A percentile compares a stretch with the other conserved stretches of the same genome.
Evolutionary conservation across 2,329 filamentous ascomycete species (phyloP).

Genomic region (Cladobotryum protrusum): DNA sequence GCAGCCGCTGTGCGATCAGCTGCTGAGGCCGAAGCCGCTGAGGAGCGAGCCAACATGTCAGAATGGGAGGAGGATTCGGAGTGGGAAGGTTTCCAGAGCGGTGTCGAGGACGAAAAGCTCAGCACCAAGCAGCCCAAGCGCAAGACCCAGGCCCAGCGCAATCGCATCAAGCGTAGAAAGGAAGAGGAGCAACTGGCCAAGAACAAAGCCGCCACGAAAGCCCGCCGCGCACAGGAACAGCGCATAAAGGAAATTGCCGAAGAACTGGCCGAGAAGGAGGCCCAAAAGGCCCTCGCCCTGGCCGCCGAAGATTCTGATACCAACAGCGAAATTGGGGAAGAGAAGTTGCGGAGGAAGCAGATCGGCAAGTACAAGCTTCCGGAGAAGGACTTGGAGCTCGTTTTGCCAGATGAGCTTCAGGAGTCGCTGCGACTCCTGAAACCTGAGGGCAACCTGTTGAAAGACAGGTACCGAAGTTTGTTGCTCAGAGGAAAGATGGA

Average conservation of each 20-base stretch:
- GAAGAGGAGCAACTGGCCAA: conserved; percentile 72
- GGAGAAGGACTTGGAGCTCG: conserved; percentile 71
- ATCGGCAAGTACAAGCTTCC: conserved; percentile 70
- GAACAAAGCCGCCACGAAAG: conserved; percentile 69
- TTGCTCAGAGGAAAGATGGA: conserved; percentile 87
- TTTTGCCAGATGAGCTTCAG: conserved; percentile 77
- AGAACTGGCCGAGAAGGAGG: conserved; percentile 54
- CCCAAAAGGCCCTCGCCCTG: conserved; percentile 37
- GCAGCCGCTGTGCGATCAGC: conserved; percentile 65
- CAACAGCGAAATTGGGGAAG: conserved; percentile 53
- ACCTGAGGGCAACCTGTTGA: conserved; percentile 91
- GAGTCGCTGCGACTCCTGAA: conserved; percentile 76
- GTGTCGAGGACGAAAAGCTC: conserved; percentile 61
- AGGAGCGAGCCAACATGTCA: conserved; percentile 57
- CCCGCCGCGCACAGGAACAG: conserved; percentile 64
- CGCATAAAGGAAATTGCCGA: conserved; percentile 65
- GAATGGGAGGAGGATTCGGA: conserved; percentile 83
- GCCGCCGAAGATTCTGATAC: conserved; percentile 39
- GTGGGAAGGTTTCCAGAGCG: conserved; percentile 86
- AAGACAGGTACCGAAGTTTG: conserved; percentile 85
- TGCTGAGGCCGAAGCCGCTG: conserved; percentile 67
- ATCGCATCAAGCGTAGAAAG: conserved; percentile 82
- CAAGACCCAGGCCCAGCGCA: conserved; percentile 81
- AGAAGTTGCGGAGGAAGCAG: conserved; percentile 61
- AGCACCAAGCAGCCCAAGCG: conserved; percentile 64